Evolutionary conservation across 495 filamentous ascomycete genomes (phyloP).

Genomic region (Penicillium silybi): DNA sequence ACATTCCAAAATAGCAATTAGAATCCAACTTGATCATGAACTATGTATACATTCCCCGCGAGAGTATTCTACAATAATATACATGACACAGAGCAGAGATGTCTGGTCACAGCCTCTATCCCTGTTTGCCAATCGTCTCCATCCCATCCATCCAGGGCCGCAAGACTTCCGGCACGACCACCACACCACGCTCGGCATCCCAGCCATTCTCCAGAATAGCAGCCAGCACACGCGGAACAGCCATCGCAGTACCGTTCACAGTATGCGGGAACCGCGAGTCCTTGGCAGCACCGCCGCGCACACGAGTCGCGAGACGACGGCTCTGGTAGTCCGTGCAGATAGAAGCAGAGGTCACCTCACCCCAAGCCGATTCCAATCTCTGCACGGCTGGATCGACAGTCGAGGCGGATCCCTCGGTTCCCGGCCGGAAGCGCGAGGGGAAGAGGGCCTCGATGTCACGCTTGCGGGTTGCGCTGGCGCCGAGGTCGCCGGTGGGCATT

Average conservation of each 20-base stretch:
- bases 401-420: not conserved
- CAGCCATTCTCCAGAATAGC: slow-evolving; percentile 93
- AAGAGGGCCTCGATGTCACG: slow-evolving; percentile 92
- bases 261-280: slow-evolving; percentile 69
- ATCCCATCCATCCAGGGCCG: slow-evolving; percentile 76
- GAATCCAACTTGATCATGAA: not conserved
- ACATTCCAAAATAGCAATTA: not conserved
- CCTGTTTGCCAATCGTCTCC: slow-evolving; percentile 51
- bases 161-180: slow-evolving; percentile 75
- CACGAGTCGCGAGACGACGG: slow-evolving; percentile 69
- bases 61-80: slow-evolving; percentile 6
- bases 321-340: slow-evolving; percentile 95
- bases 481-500: slow-evolving; percentile 86
- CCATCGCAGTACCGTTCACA: slow-evolving; percentile 90
- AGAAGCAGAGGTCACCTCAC: slow-evolving; percentile 86
- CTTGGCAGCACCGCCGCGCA: slow-evolving; percentile 42
- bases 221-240: slow-evolving; percentile 83
- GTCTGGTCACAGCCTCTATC: not conserved
- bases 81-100: not conserved
- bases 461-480: slow-evolving; percentile 81
- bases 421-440: slow-evolving; percentile 63
- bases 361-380: slow-evolving; percentile 74
- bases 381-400: slow-evolving; percentile 5
- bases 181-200: slow-evolving; percentile 57
- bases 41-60: not conserved